These are phyloP conservation scores for Tarenaya hassleriana DNA, from an alignment of 345 rosid genomes.

Conservation along the genomic window DNA sequence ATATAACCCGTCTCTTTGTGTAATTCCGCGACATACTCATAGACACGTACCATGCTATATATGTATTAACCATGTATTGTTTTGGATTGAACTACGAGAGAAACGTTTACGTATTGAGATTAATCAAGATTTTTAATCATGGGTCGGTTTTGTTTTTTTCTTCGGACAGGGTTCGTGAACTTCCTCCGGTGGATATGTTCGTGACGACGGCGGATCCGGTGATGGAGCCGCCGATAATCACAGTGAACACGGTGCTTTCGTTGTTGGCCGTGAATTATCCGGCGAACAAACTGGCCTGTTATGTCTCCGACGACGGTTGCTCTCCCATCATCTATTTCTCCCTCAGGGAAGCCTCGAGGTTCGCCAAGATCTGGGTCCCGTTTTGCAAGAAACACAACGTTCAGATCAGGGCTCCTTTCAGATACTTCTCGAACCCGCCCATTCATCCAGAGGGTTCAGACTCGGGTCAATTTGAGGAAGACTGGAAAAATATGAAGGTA, in stretches of 20 bases:
- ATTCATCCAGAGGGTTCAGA: conserved; percentile 16
- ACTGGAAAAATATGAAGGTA: conserved; percentile 48
- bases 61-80: too few relatives aligned
- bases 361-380: conserved; percentile 67
- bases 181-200: conserved; percentile 56
- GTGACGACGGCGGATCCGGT: conserved; percentile 40
- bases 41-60: too few relatives aligned
- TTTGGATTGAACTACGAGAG: too few relatives aligned
- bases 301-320: conserved; percentile 57
- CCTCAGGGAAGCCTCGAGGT: conserved; percentile 50
- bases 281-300: conserved; percentile 43
- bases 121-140: too few relatives aligned
- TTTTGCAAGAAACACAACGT: conserved; percentile 55
- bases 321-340: conserved; percentile 54
- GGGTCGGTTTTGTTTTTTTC: too few relatives aligned
- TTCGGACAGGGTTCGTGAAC: conserved; percentile 31
- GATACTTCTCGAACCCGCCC: conserved; percentile 36
- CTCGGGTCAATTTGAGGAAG: conserved; percentile 30
- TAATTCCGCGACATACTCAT: too few relatives aligned
- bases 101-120: too few relatives aligned
- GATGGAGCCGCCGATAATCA: conserved; percentile 25
- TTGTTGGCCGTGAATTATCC: conserved; percentile 57
- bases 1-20: too few relatives aligned
- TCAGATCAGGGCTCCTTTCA: conserved; percentile 60
- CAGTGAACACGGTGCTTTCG: conserved; percentile 34